phyloP scores from a whole-genome alignment of 2,329 filamentous ascomycete species.

The Colletotrichum siamense region DNA sequence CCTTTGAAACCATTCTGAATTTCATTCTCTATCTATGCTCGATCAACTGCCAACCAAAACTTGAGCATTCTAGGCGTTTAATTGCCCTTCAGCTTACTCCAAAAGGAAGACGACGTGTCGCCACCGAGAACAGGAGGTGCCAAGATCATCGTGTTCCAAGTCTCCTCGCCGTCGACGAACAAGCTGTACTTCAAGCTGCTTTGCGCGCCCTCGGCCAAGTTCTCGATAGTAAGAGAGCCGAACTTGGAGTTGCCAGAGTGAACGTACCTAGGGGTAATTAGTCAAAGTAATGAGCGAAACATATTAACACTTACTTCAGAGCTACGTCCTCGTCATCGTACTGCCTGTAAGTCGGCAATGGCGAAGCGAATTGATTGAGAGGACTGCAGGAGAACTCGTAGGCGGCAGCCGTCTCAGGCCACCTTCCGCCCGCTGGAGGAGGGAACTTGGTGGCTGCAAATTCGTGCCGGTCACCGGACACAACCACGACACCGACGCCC shows the following conservation, averaged over 20 bases:
- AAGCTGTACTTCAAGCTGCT: slow-evolving; percentile 81
- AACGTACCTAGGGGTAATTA: slow-evolving; percentile 63
- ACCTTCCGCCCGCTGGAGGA: slow-evolving; percentile 64
- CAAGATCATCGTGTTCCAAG: slow-evolving; percentile 70
- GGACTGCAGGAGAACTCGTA: slow-evolving; percentile 94
- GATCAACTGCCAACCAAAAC: background rate
- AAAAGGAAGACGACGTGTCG: slow-evolving; percentile 46
- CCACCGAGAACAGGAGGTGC: slow-evolving; percentile 46
- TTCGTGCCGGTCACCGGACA: slow-evolving; percentile 95
- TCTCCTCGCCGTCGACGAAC: slow-evolving; percentile 80
- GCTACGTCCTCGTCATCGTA: slow-evolving; percentile 81
- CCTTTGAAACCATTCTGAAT: background rate
- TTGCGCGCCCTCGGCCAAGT: slow-evolving; percentile 65
- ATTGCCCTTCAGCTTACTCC: slow-evolving; percentile 45
- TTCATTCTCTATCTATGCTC: background rate
- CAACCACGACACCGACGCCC: slow-evolving; percentile 78
- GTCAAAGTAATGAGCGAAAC: background rate
- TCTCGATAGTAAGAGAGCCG: slow-evolving; percentile 80
- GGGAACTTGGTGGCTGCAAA: slow-evolving; percentile 88
- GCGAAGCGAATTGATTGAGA: slow-evolving; percentile 92
- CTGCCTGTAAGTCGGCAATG: slow-evolving; percentile 82
- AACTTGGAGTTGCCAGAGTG: slow-evolving; percentile 90
- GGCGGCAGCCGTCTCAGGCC: slow-evolving; percentile 69
- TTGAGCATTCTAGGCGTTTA: background rate
- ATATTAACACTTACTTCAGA: slow-evolving; percentile 69